Percentiles rank a stretch among this genome's conserved stretches.
phyloP scores from a whole-genome alignment of 208 protist species.

The Wallacemonas sp. region DNA sequence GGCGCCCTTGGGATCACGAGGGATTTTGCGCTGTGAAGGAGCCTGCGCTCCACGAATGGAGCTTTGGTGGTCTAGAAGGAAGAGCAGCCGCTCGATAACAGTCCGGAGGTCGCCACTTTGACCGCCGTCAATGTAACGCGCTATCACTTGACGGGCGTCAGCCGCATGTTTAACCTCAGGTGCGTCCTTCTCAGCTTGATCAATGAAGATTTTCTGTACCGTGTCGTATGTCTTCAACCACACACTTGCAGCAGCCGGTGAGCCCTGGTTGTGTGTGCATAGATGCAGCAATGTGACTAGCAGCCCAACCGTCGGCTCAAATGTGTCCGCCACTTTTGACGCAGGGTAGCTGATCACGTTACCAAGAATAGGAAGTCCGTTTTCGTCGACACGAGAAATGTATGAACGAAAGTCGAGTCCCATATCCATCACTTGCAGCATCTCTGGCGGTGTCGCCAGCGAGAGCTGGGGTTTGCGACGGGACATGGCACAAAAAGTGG shows the following conservation, averaged over 20 bases:
- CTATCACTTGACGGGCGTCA: conserved; percentile 51
- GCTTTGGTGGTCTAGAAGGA: conserved; percentile 75
- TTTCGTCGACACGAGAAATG: conserved; percentile 69
- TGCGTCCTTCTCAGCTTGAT: conserved; percentile 44
- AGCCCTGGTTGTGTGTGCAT: conserved; percentile 44
- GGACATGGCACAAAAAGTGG: conserved; percentile 39
- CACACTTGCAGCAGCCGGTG: conserved; percentile 21
- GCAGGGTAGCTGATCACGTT: conserved; percentile 81
- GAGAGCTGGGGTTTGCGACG: conserved; percentile 52
- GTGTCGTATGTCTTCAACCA: conserved; percentile 82
- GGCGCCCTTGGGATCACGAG: conserved; percentile 78
- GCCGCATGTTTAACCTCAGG: conserved; percentile 49
- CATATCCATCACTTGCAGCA: conserved; percentile 83
- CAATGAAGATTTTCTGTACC: conserved; percentile 74
- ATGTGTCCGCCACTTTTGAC: conserved; percentile 70
- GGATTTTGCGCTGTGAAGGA: conserved; percentile 81
- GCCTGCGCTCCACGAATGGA: conserved; percentile 72
- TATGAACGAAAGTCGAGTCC: conserved; percentile 87
- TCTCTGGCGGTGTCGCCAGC: conserved; percentile 40
- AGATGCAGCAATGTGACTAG: conserved; percentile 82
- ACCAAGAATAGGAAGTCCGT: conserved; percentile 63
- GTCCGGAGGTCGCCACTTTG: conserved; percentile 24
- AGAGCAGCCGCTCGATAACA: conserved; percentile 54
- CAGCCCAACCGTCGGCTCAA: conserved; percentile 81
- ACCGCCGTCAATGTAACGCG: conserved; percentile 25